Base-by-base conservation (phyloP, 768 basidiomycete genomes). In the Pleurotus tuoliensis region DNA sequence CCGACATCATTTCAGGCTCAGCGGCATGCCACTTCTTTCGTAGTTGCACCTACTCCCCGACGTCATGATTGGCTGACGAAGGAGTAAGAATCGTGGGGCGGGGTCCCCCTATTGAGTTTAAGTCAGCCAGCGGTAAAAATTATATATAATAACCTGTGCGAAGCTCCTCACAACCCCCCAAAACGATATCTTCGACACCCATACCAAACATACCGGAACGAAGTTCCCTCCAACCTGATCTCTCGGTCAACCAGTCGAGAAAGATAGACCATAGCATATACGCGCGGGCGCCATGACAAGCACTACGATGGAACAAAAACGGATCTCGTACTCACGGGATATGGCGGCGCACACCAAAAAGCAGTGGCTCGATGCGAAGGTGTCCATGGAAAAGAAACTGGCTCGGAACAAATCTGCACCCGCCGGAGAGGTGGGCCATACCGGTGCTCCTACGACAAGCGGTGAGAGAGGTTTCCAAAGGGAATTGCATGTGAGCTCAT, bases 261-360 rank as follows among this genome's bases (percentile, higher is more conserved):
- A 34, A 34, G 11, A 11, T 34, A 34, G 30, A 34, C 30, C 30
- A 30, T 30, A 30, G 6, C 30, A 30, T 30, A 30, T 30, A 5
- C 30, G 30, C 1, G 30, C 30, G 30, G 30, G 18, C 47, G 63
- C 34, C 43, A 73, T 72, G 70, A 65, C 67, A n/a, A 63, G 67
- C 38, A 55, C 64, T 9, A 70, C 71, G 15, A 4, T 71, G 30
- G 73, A 77, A 58, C 73, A 77, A 52, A 64, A 71, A 61, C 75
- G 71, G 56, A 64, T 64, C 13, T 61, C 66, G 20, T 79, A 80
- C 55, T 72, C 77, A 2, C 67, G 66, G 22, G 70, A 77, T 54
- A 64, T 80, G 8, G 73, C 72, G 5, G 75, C 66, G 3, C 66
- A 78, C 60, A 80, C 79, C 1, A 64, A 71, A 7, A 71, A 70